Evolutionary conservation across 306 rosid species (phyloP).

Genomic region (Sicyos baderoa): DNA sequence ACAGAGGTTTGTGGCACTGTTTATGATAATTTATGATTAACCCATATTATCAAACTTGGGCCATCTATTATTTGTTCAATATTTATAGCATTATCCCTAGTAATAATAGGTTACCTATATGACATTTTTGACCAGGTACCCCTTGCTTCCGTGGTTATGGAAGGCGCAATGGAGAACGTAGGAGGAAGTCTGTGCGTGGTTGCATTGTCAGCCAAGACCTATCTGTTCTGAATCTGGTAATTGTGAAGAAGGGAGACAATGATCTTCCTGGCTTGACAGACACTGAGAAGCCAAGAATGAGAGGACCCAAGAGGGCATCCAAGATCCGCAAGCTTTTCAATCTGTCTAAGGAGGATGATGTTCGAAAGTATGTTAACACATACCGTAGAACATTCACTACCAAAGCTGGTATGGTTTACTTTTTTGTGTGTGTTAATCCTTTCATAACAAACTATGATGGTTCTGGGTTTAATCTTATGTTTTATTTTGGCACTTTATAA

Average conservation of each 20-base stretch:
- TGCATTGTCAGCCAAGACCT: slow-evolving; percentile 58
- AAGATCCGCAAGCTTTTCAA: slow-evolving; percentile 54
- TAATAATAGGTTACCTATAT: background rate
- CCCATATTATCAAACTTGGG: background rate
- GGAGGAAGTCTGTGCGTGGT: slow-evolving; percentile 56
- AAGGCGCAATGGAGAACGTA: slow-evolving; percentile 52
- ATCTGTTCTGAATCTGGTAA: slow-evolving; percentile 53
- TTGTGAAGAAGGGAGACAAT: slow-evolving; percentile 52
- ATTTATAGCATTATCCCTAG: background rate
- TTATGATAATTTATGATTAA: background rate
- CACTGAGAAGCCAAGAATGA: slow-evolving; percentile 54
- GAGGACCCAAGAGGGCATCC: slow-evolving; percentile 64
- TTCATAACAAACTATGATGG: background rate
- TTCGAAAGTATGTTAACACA: slow-evolving; percentile 53
- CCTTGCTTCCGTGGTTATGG: slow-evolving; percentile 63
- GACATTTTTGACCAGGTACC: slow-evolving; percentile 31
- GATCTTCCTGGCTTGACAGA: slow-evolving; percentile 63
- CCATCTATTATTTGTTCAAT: background rate
- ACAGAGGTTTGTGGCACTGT: slow-evolving; percentile 30
- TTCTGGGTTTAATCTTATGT: background rate
- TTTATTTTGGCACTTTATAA: background rate
- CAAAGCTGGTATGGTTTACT: slow-evolving; percentile 28
- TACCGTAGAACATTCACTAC: slow-evolving; percentile 46
- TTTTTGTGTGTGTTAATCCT: no score
- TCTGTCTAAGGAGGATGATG: slow-evolving; percentile 57